These are phyloP conservation scores for Amaranthus cruentus DNA, from an alignment of 148 eudicot genomes.

Conservation along the genomic window DNA sequence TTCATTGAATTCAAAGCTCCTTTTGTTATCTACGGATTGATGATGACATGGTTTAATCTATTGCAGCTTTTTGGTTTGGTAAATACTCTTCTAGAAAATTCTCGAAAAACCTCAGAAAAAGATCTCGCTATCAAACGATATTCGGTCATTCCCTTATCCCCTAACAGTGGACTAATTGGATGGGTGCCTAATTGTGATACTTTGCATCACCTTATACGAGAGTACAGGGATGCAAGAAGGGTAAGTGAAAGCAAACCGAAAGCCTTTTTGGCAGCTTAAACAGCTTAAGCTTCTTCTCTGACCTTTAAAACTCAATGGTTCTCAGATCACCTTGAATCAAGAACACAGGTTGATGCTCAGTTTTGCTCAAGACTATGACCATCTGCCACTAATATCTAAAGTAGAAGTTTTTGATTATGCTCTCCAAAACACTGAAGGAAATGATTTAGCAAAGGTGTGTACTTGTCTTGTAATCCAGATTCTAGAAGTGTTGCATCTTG, in stretches of 20 bases:
- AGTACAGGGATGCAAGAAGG: constrained; percentile 96
- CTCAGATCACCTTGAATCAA: constrained; percentile 83
- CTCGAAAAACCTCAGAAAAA: constrained; percentile 85
- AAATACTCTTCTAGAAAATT: constrained; percentile 87
- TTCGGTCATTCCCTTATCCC: constrained; percentile 88
- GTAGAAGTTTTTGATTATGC: constrained; percentile 97
- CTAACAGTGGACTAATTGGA: constrained; percentile 97
- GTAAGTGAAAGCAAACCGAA: constrained; percentile 31
- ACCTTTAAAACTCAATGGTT: constrained; percentile 27
- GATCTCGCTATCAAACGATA: constrained; percentile 90
- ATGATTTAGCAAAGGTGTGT: constrained; percentile 80
- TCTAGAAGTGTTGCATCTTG: neutral
- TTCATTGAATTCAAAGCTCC: neutral
- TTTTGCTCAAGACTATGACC: constrained; percentile 94
- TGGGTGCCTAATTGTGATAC: constrained; percentile 99
- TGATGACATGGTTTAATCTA: constrained; percentile 5
- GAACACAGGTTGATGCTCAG: constrained; percentile 86
- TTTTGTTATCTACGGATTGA: neutral
- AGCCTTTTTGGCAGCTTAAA: constrained; percentile 2
- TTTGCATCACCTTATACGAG: constrained; percentile 88
- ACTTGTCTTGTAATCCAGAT: constrained; percentile 2
- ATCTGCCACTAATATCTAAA: constrained; percentile 89
- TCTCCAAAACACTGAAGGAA: constrained; percentile 86
- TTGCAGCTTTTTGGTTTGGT: constrained; percentile 94
- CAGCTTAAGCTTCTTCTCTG: constrained; percentile 13